Conservation (phyloP, 2,329 filamentous ascomycete genomes). For the Colletotrichum truncatum region DNA sequence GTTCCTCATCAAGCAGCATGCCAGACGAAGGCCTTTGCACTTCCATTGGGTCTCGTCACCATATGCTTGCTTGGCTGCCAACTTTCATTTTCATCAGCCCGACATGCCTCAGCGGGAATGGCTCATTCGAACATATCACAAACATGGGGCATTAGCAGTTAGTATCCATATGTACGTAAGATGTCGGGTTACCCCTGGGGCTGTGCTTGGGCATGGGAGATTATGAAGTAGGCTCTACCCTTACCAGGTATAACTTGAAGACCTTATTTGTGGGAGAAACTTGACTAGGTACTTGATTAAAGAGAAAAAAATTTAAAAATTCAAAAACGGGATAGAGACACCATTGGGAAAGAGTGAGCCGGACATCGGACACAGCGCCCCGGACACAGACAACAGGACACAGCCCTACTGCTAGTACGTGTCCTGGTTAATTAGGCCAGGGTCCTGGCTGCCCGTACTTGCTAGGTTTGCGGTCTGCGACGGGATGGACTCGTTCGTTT, state of each 20-base stretch:
- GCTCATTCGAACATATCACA: background rate
- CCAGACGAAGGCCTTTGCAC: background rate
- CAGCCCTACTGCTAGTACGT: slow-evolving; percentile 2
- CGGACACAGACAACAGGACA: slow-evolving; percentile 3
- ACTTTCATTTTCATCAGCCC: background rate
- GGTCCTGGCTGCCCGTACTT: background rate
- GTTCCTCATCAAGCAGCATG: slow-evolving; percentile 21
- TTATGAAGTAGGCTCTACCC: slow-evolving; percentile 4
- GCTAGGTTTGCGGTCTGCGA: background rate
- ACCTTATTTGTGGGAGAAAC: background rate
- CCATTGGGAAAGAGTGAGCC: background rate
- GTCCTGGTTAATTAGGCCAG: background rate
- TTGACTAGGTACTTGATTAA: background rate
- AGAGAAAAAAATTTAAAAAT: background rate
- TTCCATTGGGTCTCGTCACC: no score
- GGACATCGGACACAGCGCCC: slow-evolving; percentile 4
- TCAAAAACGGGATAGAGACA: background rate
- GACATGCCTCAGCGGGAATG: background rate
- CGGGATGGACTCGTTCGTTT: background rate
- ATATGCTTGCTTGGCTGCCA: background rate
- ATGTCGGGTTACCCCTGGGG: slow-evolving; percentile 9
- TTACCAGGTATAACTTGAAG: background rate
- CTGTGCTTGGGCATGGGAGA: slow-evolving; percentile 20
- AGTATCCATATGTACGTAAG: slow-evolving; percentile 11
- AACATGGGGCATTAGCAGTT: background rate